These are phyloP conservation scores for Dictyostelium capitatum DNA, from an alignment of 78 protist genomes.

Conservation along the genomic window DNA sequence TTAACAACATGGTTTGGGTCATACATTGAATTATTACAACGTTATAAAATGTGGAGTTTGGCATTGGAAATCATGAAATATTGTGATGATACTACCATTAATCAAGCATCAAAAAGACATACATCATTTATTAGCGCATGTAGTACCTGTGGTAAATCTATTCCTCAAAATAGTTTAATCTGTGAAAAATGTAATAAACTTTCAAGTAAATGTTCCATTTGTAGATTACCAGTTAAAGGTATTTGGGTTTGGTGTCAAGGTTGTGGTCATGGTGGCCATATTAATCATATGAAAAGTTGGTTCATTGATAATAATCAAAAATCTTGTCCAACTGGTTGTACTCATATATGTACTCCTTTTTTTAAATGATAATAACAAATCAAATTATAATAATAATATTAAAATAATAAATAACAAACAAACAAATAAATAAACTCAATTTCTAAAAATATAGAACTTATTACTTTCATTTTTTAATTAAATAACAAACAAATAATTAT, in stretches of 20 bases:
- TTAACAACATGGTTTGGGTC: conserved; percentile 31
- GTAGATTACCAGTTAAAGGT: conserved; percentile 78
- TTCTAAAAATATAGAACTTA: no score
- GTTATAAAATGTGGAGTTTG: conserved; percentile 63
- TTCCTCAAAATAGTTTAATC: conserved; percentile 28
- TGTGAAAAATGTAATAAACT: conserved; percentile 51
- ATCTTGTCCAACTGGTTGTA: conserved; percentile 86
- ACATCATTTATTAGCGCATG: conserved; percentile 41
- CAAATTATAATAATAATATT: no score
- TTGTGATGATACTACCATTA: conserved; percentile 46
- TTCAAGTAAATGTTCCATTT: conserved; percentile 38
- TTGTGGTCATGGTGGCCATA: conserved; percentile 91
- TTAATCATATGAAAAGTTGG: conserved; percentile 77
- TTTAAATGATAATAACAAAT: no score
- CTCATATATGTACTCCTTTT: conserved; percentile 66
- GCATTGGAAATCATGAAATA: conserved; percentile 53
- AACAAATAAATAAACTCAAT: no score
- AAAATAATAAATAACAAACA: no score
- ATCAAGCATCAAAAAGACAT: conserved; percentile 15
- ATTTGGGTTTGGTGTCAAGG: conserved; percentile 87
- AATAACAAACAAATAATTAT: no score
- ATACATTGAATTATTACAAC: conserved; percentile 61
- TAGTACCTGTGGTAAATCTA: conserved; percentile 39
- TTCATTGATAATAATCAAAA: conserved; percentile 33
- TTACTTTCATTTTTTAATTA: no score